Evolutionary conservation across 345 rosid species (phyloP).

Genomic region (Hibiscus mutabilis): DNA sequence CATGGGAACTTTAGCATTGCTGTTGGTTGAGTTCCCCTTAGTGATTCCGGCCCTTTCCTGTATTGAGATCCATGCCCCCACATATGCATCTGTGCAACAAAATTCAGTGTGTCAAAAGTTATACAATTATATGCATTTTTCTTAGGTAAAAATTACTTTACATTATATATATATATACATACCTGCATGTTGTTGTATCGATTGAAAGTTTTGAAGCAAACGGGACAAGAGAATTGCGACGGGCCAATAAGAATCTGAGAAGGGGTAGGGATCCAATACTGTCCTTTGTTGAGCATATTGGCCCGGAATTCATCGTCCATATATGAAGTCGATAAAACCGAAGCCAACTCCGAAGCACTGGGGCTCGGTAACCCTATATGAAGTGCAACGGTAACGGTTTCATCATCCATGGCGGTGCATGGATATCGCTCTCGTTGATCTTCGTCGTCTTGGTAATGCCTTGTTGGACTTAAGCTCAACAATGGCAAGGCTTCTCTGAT

Average conservation of each 20-base stretch:
- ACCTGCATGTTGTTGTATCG: constrained; percentile 99
- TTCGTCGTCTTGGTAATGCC: constrained; percentile 21
- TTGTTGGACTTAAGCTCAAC: constrained; percentile 59
- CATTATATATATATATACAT: background rate
- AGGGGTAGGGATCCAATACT: constrained; percentile 98
- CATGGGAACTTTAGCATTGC: constrained; percentile 73
- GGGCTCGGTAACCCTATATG: constrained; percentile 93
- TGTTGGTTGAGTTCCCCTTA: constrained; percentile 61
- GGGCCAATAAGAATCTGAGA: constrained; percentile 98
- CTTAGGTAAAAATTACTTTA: too few relatives aligned
- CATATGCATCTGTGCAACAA: constrained; percentile 56
- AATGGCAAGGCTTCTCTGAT: constrained; percentile 86
- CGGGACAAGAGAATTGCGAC: constrained; percentile 96
- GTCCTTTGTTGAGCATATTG: constrained; percentile 80
- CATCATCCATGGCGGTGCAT: constrained; percentile 21
- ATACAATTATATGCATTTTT: too few relatives aligned
- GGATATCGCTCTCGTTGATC: constrained; percentile 17
- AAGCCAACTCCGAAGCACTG: constrained; percentile 69
- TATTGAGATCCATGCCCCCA: constrained; percentile 95
- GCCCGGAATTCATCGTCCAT: constrained; percentile 49
- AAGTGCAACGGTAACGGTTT: constrained; percentile 77
- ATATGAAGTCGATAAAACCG: constrained; percentile 49
- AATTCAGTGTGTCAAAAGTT: too few relatives aligned
- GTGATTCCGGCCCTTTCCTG: constrained; percentile 75
- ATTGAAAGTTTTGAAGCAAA: constrained; percentile 91